Base-by-base conservation (phyloP, 1,284 basidiomycete species). In the Sanghuangporus weigelae region DNA sequence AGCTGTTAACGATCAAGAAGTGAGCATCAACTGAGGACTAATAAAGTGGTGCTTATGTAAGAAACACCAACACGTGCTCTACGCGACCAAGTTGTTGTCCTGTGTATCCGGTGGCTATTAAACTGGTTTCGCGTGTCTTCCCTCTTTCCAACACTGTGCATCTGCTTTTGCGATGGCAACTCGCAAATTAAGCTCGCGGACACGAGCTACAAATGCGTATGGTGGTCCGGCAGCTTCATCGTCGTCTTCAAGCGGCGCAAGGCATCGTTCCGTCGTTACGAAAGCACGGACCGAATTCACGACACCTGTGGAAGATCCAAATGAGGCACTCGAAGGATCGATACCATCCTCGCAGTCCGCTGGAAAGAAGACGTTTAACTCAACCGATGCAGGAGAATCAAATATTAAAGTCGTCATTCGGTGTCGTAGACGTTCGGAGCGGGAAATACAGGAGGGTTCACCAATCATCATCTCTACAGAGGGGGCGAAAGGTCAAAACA, bases 371-470 rank as follows among this genome's bases (percentile, higher is more conserved):
- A 53, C 67, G 57, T 69, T 64, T 26, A 59, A 59, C 60, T 60
- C 67, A 49, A 72, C 77, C 7, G 82, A 81, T 38, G 82, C 82
- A 23, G 67, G 75, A 1, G 89, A 88, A 71, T 83, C 82, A 1
- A 92, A 95, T 71, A 97, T 98, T 23, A 87, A 93, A 73, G 95
- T 98, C n/a, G 92, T 95, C 11, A 85, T 97, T 54, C 84, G 95
- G 26, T 96, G 92, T 73, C 82, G 95, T 72, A 85, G 83, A 66
- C 83, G 84, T 51, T 95, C 93, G 0, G 91, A 93, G 60, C 84
- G 88, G 64, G 95, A 97, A 74, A 82, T 93, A 1, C 80, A 86
- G 56, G 87, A 92, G 63, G 87, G 86, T 60, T 92, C 93, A 0
- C 91, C 92, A 4, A 89, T 90, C 57, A 94, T 96, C 69, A 87